phyloP scores from a whole-genome alignment of 177 flowering plant genomes.

The Vitis hybrid region DNA sequence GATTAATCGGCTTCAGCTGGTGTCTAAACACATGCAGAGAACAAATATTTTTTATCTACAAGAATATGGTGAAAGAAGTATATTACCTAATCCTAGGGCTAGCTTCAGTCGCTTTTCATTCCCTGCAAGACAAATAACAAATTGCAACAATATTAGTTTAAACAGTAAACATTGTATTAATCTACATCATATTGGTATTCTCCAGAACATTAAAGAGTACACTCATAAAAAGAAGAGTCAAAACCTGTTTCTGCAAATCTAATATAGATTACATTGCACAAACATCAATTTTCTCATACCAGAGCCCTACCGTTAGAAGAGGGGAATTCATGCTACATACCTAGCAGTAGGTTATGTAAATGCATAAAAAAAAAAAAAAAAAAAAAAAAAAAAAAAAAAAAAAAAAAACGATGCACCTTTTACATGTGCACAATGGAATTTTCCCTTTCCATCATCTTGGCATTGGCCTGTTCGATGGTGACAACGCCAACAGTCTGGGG shows the following conservation, averaged over 20 bases:
- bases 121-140: constrained; percentile 4
- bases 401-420: not conserved
- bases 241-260: not conserved
- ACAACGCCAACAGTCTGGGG: not conserved
- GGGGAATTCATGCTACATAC: not conserved
- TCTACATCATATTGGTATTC: too few species aligned
- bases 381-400: too few species aligned
- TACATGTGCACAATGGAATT: not conserved
- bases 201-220: not conserved
- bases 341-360: not conserved
- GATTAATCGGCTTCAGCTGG: not conserved
- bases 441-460: not conserved
- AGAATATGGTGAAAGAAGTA: not conserved
- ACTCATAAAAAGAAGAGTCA: not conserved
- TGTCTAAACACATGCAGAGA: too few species aligned
- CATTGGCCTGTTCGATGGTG: constrained; percentile 7
- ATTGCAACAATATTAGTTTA: too few species aligned
- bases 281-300: too few species aligned
- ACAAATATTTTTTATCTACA: too few species aligned
- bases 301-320: not conserved
- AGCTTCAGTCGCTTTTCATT: not conserved
- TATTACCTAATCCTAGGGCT: constrained; percentile 20
- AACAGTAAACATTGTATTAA: too few species aligned
- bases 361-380: not conserved
- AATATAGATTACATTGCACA: too few species aligned